Conservation (phyloP, 2,329 filamentous ascomycete genomes). For the Cyanodermella asteris region DNA sequence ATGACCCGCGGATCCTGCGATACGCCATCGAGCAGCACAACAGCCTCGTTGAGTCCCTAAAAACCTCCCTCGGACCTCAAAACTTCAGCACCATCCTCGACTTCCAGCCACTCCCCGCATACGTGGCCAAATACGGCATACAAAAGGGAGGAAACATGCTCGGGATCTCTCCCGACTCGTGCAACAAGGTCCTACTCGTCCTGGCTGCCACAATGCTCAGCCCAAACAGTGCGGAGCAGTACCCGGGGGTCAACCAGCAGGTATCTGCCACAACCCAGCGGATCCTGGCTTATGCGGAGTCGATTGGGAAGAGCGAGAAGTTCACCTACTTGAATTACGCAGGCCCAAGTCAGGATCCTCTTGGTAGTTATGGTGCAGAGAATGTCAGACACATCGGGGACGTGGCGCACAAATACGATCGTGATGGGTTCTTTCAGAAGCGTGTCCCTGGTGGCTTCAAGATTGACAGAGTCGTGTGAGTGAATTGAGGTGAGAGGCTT, state of each 20-base stretch:
- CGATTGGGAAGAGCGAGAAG: slow-evolving; percentile 6
- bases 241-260: slow-evolving; percentile 13
- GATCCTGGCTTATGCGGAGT: slow-evolving; percentile 1
- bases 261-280: slow-evolving; percentile 11
- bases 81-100: slow-evolving; percentile 2
- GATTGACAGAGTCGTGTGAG: no score
- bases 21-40: not conserved
- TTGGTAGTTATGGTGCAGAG: slow-evolving; percentile 15
- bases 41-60: slow-evolving; percentile 19
- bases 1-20: not conserved
- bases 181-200: slow-evolving; percentile 1
- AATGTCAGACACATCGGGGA: slow-evolving; percentile 13
- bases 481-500: no score
- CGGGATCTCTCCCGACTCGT: not conserved
- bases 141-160: not conserved
- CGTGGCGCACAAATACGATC: slow-evolving; percentile 17
- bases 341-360: slow-evolving; percentile 12
- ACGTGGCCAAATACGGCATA: not conserved
- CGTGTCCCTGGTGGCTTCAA: slow-evolving; percentile 19
- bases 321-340: slow-evolving; percentile 19
- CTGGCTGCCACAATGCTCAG: slow-evolving; percentile 9
- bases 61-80: slow-evolving; percentile 10
- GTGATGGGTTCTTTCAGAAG: slow-evolving; percentile 16
- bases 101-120: slow-evolving; percentile 1
- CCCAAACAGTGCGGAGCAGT: no score